Base-by-base conservation (phyloP, 116 monocot genomes). In the Cymodocea nodosa region DNA sequence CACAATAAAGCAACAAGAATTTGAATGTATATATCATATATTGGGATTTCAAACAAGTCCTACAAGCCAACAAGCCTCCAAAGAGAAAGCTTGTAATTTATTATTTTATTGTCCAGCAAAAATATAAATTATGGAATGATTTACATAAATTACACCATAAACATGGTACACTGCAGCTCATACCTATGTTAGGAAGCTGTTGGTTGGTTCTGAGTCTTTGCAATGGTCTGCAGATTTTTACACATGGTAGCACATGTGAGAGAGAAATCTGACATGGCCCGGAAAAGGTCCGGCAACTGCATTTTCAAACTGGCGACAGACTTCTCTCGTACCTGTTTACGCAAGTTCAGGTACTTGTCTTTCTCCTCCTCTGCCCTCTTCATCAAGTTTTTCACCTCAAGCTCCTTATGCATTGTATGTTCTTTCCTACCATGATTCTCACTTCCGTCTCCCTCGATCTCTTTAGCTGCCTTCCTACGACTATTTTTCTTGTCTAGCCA, bases 251-350 rank as follows among this genome's bases (percentile, higher is more conserved):
- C 73, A 23, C 83, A 87, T 25, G 67, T 25, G 4, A 40, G 22
- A 15, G 91, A 60, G 65, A 97, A 97, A 23, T 90, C 97, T 0
- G 78, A 73, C 72, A 97, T 70, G 0, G 85, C 75, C 1, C 91
- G 67, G 52, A 91, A 97, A 16, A 97, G 80, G 78, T 88, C 97
- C 1, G 91, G 87, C 81, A 97, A 63, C 59, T 91, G 85, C 7
- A 79, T 83, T 59, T 77, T 90, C n/a, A 97, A 71, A 52, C 78
- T 85, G 4, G 68, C 70, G 0, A 88, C 51, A 1, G 91, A 81
- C 60, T 91, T 97, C 78, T 85, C 91, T 56, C 97, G 85, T 24
- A 87, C 85, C 70, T 91, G 87, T 52, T 81, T 81, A 61, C 84
- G 82, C 11, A 80, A 52, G 52, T 54, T 81, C 48, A 62, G 64